These are phyloP conservation scores for Thielaviopsis musarum DNA, from an alignment of 2,329 filamentous ascomycete species.

Conservation along the genomic window DNA sequence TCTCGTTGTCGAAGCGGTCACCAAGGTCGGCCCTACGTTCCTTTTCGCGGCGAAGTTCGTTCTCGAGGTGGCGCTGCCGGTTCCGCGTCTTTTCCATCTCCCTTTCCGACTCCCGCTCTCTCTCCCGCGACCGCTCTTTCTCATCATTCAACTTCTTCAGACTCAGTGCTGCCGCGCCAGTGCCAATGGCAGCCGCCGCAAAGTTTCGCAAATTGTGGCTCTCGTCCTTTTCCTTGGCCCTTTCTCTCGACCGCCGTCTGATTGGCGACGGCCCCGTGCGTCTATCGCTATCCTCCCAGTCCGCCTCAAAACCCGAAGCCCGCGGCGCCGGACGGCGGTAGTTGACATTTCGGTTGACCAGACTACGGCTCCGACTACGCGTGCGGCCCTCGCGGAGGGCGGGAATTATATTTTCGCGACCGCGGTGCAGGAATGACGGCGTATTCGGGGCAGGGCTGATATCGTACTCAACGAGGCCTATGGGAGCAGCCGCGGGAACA, in stretches of 20 bases:
- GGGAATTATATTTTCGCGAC: not conserved
- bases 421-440: not conserved
- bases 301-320: conserved; percentile 2
- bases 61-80: conserved; percentile 3
- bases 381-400: not conserved
- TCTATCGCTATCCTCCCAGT: conserved; percentile 19
- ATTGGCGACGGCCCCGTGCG: conserved; percentile 14
- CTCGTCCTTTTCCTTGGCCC: conserved; percentile 19
- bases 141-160: conserved; percentile 35
- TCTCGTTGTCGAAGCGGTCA: not conserved
- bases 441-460: not conserved
- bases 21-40: not conserved
- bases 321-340: conserved; percentile 14
- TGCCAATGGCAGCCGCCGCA: conserved; percentile 36
- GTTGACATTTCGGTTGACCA: conserved; percentile 1
- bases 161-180: conserved; percentile 44
- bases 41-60: not conserved
- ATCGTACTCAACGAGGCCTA: not conserved
- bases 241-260: not conserved
- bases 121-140: conserved; percentile 21
- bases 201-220: conserved; percentile 40
- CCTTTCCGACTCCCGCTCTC: not conserved
- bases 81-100: conserved; percentile 12
- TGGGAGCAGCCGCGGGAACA: not conserved
- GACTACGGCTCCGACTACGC: not conserved